These are phyloP conservation scores for Hypoxylon sp. DNA, from an alignment of 2,329 filamentous ascomycete species.

Conservation along the genomic window DNA sequence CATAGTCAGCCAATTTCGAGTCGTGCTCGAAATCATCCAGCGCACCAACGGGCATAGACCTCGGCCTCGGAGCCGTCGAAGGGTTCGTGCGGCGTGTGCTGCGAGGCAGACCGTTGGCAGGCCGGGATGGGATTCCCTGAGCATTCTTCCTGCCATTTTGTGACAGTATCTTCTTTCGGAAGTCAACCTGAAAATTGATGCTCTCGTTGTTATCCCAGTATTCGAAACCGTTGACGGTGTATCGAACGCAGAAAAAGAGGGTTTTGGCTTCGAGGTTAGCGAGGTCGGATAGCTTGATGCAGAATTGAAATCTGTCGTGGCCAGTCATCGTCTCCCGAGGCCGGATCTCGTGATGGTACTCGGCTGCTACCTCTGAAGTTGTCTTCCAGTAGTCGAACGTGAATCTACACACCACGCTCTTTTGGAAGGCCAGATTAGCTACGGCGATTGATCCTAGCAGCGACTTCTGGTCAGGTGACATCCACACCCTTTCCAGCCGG, in stretches of 20 bases:
- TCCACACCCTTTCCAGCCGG: conserved; percentile 84
- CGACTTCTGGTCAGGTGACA: conserved; percentile 87
- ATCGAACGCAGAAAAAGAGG: conserved; percentile 89
- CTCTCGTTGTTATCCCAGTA: conserved; percentile 94
- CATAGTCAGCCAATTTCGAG: conserved; percentile 62
- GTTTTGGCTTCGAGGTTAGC: conserved; percentile 93
- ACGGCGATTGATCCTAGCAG: conserved; percentile 85
- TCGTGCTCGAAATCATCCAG: conserved; percentile 77
- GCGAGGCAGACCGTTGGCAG: conserved; percentile 66
- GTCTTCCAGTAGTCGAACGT: conserved; percentile 99
- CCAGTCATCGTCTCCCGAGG: conserved; percentile 70
- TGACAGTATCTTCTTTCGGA: conserved; percentile 77
- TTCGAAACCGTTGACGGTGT: conserved; percentile 82
- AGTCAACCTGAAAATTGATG: conserved; percentile 94
- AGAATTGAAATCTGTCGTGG: conserved; percentile 91
- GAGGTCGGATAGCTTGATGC: conserved; percentile 89
- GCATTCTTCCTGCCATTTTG: conserved; percentile 65
- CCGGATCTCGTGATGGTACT: conserved; percentile 81
- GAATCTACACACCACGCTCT: conserved; percentile 88
- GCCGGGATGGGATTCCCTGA: conserved; percentile 59
- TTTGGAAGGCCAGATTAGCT: conserved; percentile 88
- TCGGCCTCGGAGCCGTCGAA: conserved; percentile 55
- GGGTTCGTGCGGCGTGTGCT: conserved; percentile 65
- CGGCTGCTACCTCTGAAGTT: conserved; percentile 90
- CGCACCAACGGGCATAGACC: conserved; percentile 62